Evolutionary conservation across 2,329 filamentous ascomycete genomes (phyloP).

Genomic region (Cytospora piceae): DNA sequence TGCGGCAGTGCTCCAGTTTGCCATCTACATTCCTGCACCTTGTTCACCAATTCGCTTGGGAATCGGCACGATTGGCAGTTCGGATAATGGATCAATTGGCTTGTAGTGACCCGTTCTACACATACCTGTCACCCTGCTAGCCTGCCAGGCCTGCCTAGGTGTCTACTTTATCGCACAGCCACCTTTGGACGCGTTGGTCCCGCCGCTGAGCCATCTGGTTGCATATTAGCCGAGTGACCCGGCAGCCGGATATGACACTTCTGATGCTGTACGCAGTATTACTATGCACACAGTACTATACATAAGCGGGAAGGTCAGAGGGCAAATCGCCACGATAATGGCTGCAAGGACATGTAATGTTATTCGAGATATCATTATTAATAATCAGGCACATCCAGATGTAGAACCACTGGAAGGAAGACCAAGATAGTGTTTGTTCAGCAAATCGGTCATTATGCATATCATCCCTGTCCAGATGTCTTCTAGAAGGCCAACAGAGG

Average conservation of each 20-base stretch:
- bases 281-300: not conserved
- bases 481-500: slow-evolving; percentile 16
- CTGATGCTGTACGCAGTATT: not conserved
- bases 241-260: not conserved
- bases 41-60: not conserved
- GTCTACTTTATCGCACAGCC: not conserved
- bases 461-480: slow-evolving; percentile 3
- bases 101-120: not conserved
- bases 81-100: not conserved
- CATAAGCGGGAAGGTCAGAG: not conserved
- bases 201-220: not conserved
- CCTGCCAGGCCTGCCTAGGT: too few species aligned
- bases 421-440: not conserved
- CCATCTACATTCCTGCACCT: slow-evolving; percentile 8
- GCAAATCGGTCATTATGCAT: slow-evolving; percentile 22
- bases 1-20: slow-evolving; percentile 15
- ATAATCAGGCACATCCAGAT: not conserved
- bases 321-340: not conserved
- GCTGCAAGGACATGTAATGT: not conserved
- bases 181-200: not conserved
- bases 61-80: not conserved
- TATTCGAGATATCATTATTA: not conserved
- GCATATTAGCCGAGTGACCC: not conserved
- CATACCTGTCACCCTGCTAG: too few species aligned
- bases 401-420: slow-evolving; percentile 1